Conservation (phyloP, 495 filamentous ascomycete genomes). For the Pseudevernia furfuracea region DNA sequence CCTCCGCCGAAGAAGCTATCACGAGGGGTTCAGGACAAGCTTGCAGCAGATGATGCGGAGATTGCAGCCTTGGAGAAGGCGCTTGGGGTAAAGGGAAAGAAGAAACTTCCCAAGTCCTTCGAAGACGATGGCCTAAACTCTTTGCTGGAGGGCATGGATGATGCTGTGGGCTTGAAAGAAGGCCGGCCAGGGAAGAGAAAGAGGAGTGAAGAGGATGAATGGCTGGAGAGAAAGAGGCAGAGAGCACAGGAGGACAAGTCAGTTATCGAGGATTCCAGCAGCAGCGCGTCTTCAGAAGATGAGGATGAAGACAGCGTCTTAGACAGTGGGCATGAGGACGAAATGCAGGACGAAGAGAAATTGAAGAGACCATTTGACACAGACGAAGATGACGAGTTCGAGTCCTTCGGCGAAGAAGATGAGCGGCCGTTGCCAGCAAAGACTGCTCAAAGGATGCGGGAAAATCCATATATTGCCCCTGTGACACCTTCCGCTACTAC, state of each 20-base stretch:
- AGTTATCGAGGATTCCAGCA: constrained; percentile 30
- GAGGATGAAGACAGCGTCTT: constrained; percentile 20
- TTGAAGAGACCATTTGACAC: constrained; percentile 31
- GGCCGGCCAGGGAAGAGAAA: constrained; percentile 35
- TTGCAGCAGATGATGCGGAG: constrained; percentile 73
- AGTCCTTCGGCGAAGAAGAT: constrained; percentile 24
- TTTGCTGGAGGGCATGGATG: constrained; percentile 63
- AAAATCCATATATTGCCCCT: constrained; percentile 60
- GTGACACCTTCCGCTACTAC: constrained; percentile 28
- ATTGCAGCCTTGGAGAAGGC: constrained; percentile 86
- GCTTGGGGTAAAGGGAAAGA: constrained; percentile 74
- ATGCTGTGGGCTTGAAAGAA: constrained; percentile 40
- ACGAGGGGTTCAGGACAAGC: constrained; percentile 52
- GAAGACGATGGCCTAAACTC: constrained; percentile 81
- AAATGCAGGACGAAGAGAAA: constrained; percentile 29
- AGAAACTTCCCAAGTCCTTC: constrained; percentile 63
- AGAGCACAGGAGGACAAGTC: constrained; percentile 48
- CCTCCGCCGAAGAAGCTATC: constrained; percentile 40
- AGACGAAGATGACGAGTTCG: constrained; percentile 37
- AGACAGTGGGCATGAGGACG: constrained; percentile 18
- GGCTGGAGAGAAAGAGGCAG: constrained; percentile 57
- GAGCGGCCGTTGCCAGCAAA: constrained; percentile 26
- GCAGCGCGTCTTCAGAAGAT: constrained; percentile 26
- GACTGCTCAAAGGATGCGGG: constrained; percentile 36
- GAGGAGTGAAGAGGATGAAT: constrained; percentile 48